phyloP scores from a whole-genome alignment of 768 basidiomycete genomes.

The Lactifluus rugatus region DNA sequence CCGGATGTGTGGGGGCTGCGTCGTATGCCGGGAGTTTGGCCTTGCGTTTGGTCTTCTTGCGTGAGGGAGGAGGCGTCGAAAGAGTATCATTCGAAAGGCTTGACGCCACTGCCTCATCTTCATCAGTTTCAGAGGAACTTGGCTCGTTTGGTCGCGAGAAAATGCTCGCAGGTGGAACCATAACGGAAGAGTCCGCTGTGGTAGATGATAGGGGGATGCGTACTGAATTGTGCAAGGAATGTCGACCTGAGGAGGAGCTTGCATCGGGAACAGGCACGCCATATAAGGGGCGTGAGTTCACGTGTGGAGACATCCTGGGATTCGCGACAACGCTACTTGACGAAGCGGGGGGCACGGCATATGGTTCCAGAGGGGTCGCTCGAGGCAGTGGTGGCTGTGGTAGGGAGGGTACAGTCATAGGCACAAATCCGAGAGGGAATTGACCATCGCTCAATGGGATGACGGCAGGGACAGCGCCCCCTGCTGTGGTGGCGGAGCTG shows the following conservation, averaged over 20 bases:
- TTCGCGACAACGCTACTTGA: not conserved
- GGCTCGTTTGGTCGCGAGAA: conserved; percentile 12
- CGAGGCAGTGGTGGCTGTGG: conserved; percentile 1
- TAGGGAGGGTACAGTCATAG: not conserved
- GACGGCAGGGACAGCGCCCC: not conserved
- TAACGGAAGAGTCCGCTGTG: conserved; percentile 6
- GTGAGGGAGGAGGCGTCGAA: conserved; percentile 17
- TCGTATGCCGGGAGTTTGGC: conserved; percentile 12
- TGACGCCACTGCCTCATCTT: conserved; percentile 11
- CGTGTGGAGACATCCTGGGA: conserved; percentile 1
- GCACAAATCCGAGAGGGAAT: conserved; percentile 18
- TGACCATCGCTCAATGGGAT: conserved; percentile 7
- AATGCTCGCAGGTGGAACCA: conserved; percentile 16
- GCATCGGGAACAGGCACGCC: conserved; percentile 11
- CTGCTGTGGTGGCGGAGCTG: not conserved
- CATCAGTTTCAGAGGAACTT: conserved; percentile 16
- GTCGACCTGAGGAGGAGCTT: conserved; percentile 10
- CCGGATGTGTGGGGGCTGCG: conserved; percentile 5
- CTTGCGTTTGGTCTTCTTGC: conserved; percentile 2
- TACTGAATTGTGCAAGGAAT: conserved; percentile 1
- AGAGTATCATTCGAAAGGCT: conserved; percentile 19
- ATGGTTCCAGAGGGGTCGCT: not conserved
- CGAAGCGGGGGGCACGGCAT: not conserved
- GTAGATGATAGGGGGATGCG: conserved; percentile 7
- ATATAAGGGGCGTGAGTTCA: not conserved